phyloP scores from a whole-genome alignment of 352 stramenopile genomes.

The Phytopythium oedochilum region DNA sequence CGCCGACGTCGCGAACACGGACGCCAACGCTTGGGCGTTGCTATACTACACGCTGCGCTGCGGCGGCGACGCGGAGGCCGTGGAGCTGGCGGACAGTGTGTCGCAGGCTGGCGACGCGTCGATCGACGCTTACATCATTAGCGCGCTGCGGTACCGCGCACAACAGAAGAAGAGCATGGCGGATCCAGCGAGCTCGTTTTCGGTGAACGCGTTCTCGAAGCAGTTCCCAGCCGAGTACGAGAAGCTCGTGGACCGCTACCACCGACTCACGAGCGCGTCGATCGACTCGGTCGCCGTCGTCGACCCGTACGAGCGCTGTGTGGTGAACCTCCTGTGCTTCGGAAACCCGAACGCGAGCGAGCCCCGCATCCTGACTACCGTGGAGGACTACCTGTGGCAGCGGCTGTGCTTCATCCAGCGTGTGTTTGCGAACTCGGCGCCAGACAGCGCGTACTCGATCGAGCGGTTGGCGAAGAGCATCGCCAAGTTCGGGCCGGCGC shows the following conservation, averaged over 20 bases:
- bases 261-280: slow-evolving; percentile 62
- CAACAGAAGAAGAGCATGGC: slow-evolving; percentile 50
- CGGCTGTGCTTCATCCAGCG: slow-evolving; percentile 77
- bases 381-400: slow-evolving; percentile 87
- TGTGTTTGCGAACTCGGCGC: slow-evolving; percentile 22
- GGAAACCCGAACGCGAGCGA: slow-evolving; percentile 77
- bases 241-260: slow-evolving; percentile 59
- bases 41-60: slow-evolving; percentile 81
- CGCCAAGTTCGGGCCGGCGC: slow-evolving; percentile 63
- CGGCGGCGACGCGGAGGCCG: slow-evolving; percentile 64
- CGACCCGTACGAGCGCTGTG: slow-evolving; percentile 72
- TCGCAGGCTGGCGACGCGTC: slow-evolving; percentile 34
- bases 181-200: slow-evolving; percentile 20
- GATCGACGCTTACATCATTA: slow-evolving; percentile 55
- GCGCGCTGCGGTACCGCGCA: slow-evolving; percentile 52
- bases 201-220: slow-evolving; percentile 55
- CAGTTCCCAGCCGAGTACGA: slow-evolving; percentile 63
- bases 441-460: slow-evolving; percentile 65
- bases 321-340: slow-evolving; percentile 79
- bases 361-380: slow-evolving; percentile 64
- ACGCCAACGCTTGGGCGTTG: slow-evolving; percentile 66
- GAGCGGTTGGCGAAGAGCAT: slow-evolving; percentile 60
- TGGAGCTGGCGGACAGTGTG: slow-evolving; percentile 43
- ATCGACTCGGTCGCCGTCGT: slow-evolving; percentile 69
- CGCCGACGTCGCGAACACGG: slow-evolving; percentile 15